Percentiles rank a stretch among this genome's conserved stretches.
phyloP scores from a whole-genome alignment of 768 basidiomycete species.

The Suillus lakei region DNA sequence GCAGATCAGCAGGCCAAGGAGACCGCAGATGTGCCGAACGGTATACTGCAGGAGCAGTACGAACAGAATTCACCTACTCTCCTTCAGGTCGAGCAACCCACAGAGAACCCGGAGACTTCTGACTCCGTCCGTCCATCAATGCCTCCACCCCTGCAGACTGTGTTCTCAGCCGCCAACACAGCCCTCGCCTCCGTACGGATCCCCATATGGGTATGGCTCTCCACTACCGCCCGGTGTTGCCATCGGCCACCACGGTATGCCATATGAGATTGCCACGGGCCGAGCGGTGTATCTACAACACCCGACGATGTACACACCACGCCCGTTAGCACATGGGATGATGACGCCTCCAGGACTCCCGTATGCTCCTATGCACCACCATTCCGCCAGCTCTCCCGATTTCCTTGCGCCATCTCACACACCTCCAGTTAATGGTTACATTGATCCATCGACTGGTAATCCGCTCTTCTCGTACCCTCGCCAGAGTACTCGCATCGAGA shows the following conservation, averaged over 20 bases:
- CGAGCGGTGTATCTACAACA: constrained; percentile 75
- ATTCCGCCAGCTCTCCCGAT: constrained; percentile 64
- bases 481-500: constrained; percentile 73
- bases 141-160: constrained; percentile 49
- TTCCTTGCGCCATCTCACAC: constrained; percentile 63
- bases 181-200: constrained; percentile 64
- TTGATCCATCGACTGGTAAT: constrained; percentile 67
- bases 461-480: constrained; percentile 80
- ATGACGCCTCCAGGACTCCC: constrained; percentile 51
- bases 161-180: constrained; percentile 44
- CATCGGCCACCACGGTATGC: constrained; percentile 73
- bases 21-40: constrained; percentile 18
- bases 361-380: constrained; percentile 66
- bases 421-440: constrained; percentile 64
- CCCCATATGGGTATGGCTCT: constrained; percentile 65
- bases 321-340: constrained; percentile 64
- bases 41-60: constrained; percentile 33
- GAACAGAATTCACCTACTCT: constrained; percentile 29
- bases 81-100: constrained; percentile 31
- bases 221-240: constrained; percentile 73
- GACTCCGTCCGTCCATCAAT: constrained; percentile 40
- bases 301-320: constrained; percentile 67
- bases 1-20: constrained; percentile 17
- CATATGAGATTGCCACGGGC: constrained; percentile 84
- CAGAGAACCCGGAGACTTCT: constrained; percentile 26